phyloP scores from a whole-genome alignment of 257 asterid genomes.

The Thymus mandschuricus region DNA sequence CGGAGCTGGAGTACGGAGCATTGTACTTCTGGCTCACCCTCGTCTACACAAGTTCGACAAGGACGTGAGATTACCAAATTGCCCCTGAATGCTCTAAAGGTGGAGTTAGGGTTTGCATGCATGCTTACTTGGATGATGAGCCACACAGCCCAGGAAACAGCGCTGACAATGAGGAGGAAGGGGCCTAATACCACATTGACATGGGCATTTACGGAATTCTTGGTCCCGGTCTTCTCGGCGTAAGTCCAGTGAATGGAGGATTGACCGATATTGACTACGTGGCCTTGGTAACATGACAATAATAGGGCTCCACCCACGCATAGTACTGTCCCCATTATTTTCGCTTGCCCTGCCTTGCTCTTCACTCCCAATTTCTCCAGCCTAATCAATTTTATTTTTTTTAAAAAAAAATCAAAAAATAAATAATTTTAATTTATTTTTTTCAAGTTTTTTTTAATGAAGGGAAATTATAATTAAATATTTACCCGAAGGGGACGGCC shows the following conservation, averaged over 20 bases:
- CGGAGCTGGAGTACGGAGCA: conserved; percentile 86
- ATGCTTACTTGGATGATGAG: conserved; percentile 67
- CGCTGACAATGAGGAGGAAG: conserved; percentile 65
- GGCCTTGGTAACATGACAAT: conserved; percentile 72
- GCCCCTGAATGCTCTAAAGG: neutral
- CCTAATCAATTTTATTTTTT: conserved; percentile 31
- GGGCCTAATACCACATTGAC: conserved; percentile 62
- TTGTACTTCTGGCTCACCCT: conserved; percentile 53
- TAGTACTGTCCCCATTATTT: conserved; percentile 63
- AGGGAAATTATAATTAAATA: neutral
- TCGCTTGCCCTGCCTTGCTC: conserved; percentile 70
- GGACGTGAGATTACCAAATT: neutral
- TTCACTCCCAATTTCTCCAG: conserved; percentile 63
- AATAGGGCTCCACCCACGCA: conserved; percentile 85
- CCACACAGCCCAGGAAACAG: conserved; percentile 85
- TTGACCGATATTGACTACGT: conserved; percentile 47
- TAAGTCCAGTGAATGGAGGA: conserved; percentile 71
- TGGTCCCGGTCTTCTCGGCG: conserved; percentile 52
- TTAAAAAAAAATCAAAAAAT: no score
- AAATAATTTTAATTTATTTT: no score
- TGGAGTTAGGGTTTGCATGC: neutral
- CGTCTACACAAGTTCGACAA: conserved; percentile 35
- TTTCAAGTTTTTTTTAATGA: no score
- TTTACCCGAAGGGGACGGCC: conserved; percentile 78
- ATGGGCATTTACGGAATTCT: conserved; percentile 40